These are phyloP conservation scores for Aureobasidium melanogenum DNA, from an alignment of 2,329 filamentous ascomycete species.

Conservation along the genomic window DNA sequence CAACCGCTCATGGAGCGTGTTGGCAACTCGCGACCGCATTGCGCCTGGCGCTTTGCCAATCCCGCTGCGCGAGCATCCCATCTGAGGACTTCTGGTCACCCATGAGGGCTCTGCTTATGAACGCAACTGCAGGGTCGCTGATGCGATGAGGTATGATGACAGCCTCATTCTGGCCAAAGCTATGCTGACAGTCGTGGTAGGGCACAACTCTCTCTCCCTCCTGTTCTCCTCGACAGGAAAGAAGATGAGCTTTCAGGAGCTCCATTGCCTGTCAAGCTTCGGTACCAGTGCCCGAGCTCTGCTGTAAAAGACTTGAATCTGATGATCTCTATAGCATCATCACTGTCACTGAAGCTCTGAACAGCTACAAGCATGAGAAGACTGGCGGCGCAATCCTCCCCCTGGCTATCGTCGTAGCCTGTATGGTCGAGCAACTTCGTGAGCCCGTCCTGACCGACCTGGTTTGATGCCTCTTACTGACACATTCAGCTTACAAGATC, in stretches of 20 bases:
- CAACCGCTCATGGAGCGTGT: not conserved
- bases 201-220: not conserved
- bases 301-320: not conserved
- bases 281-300: not conserved
- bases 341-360: not conserved
- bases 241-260: not conserved
- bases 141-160: not conserved
- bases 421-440: not conserved
- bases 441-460: not conserved
- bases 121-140: not conserved
- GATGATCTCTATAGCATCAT: not conserved
- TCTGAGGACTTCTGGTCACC: not conserved
- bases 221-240: not conserved
- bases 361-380: not conserved
- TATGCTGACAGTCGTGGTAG: not conserved
- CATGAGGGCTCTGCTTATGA: not conserved
- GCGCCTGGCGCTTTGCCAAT: not conserved
- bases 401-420: not conserved
- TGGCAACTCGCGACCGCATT: not conserved
- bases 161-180: not conserved
- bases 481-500: not conserved
- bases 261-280: not conserved
- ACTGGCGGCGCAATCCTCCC: not conserved
- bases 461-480: not conserved
- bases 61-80: not conserved